Evolutionary conservation across 1,139 yeast genomes (phyloP).

Genomic region (Yamadazyma blattariae): DNA sequence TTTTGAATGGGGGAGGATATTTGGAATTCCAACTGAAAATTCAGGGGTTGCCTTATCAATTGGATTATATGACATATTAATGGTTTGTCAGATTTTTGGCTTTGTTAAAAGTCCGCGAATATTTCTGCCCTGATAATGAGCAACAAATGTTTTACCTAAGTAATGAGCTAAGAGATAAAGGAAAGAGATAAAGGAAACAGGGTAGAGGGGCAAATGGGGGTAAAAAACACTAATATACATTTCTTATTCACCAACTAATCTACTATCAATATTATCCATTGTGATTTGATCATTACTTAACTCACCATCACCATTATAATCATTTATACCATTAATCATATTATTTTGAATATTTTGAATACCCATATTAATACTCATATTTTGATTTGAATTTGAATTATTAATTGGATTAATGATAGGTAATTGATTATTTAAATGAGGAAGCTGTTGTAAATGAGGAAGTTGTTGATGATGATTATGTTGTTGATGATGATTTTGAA

Average conservation of each 20-base stretch:
- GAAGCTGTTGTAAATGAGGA: slow-evolving; percentile 4
- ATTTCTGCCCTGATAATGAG: too few species aligned
- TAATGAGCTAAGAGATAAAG: neutral
- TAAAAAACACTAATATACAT: slow-evolving; percentile 4
- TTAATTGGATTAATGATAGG: slow-evolving; percentile 1
- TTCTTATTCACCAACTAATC: slow-evolving; percentile 43
- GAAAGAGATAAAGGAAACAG: neutral
- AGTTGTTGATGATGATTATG: slow-evolving; percentile 15
- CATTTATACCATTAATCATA: slow-evolving; percentile 17
- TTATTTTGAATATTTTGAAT: slow-evolving; percentile 14
- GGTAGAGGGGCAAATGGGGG: neutral
- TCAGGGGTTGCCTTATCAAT: slow-evolving; percentile 19
- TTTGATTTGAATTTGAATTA: neutral
- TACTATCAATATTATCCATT: slow-evolving; percentile 47
- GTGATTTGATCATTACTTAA: slow-evolving; percentile 35
- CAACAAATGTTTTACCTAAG: too few species aligned
- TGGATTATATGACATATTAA: slow-evolving; percentile 7
- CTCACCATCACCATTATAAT: slow-evolving; percentile 14
- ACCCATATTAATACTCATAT: slow-evolving; percentile 2
- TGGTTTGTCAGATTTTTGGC: too few species aligned
- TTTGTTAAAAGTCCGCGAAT: too few species aligned
- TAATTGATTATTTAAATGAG: slow-evolving; percentile 2
- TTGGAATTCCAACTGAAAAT: slow-evolving; percentile 53
- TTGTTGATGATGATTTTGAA: slow-evolving; percentile 14
- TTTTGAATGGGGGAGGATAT: slow-evolving; percentile 57